phyloP scores from a whole-genome alignment of 1,139 yeast species.

The Taphrina pruni region DNA sequence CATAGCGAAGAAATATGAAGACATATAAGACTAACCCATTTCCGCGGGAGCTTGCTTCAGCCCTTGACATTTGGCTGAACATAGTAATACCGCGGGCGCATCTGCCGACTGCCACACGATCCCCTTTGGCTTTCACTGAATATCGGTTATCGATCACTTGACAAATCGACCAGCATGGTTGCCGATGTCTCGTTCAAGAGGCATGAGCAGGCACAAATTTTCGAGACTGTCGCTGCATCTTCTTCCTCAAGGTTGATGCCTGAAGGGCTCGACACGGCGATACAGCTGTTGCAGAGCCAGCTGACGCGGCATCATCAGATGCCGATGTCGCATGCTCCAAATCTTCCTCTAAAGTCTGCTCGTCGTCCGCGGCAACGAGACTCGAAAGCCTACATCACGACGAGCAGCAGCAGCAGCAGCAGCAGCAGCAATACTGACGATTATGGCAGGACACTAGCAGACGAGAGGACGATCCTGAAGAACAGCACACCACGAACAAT shows the following conservation, averaged over 20 bases:
- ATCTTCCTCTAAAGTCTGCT: constrained; percentile 1
- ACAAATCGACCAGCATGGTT: constrained; percentile 1
- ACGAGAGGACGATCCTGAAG: not conserved
- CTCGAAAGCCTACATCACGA: constrained; percentile 1
- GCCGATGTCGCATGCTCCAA: not conserved
- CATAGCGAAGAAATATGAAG: not conserved
- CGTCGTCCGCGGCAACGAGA: not conserved
- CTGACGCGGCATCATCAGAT: constrained; percentile 1
- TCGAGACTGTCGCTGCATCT: not conserved
- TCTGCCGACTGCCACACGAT: constrained; percentile 3
- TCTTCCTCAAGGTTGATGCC: not conserved
- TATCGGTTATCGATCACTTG: not conserved
- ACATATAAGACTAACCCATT: constrained; percentile 1
- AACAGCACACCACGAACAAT: not conserved
- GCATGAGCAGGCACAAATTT: not conserved
- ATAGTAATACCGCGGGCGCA: not conserved
- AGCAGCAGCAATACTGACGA: not conserved
- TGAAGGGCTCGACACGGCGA: constrained; percentile 6
- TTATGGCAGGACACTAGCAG: not conserved
- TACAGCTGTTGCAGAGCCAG: not conserved
- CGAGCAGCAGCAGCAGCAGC: too few species aligned
- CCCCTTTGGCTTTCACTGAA: not conserved
- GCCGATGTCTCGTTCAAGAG: constrained; percentile 1
- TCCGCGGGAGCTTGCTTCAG: not conserved
- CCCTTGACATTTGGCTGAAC: constrained; percentile 16